Conservation (phyloP, 1,284 basidiomycete species). For the Trichosporon sp. region DNA sequence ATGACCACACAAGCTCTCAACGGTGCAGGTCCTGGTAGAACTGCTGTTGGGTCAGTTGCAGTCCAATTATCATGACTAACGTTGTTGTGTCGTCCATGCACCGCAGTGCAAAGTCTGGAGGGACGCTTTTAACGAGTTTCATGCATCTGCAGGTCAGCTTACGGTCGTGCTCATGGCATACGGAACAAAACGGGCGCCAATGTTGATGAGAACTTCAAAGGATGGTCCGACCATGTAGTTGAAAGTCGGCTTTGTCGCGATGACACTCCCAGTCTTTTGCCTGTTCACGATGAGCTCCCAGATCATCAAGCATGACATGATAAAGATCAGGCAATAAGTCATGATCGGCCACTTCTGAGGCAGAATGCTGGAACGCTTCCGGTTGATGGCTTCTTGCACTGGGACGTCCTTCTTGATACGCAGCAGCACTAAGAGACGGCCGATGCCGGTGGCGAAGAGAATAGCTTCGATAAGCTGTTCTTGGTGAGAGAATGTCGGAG, state of each 20-base stretch:
- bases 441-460: constrained; percentile 46
- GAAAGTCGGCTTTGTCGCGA: constrained; percentile 77
- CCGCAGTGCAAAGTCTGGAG: constrained; percentile 65
- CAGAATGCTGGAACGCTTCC: constrained; percentile 79
- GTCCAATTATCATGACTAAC: constrained; percentile 28
- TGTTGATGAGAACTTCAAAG: constrained; percentile 76
- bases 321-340: constrained; percentile 57
- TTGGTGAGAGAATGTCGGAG: neutral
- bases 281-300: constrained; percentile 76
- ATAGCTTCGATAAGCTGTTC: constrained; percentile 19
- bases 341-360: constrained; percentile 75
- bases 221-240: constrained; percentile 93
- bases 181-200: constrained; percentile 85
- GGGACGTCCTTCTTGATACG: constrained; percentile 58
- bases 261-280: constrained; percentile 71
- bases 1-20: constrained; percentile 85
- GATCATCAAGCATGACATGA: constrained; percentile 70
- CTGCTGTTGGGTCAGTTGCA: constrained; percentile 61
- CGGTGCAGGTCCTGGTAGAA: constrained; percentile 67
- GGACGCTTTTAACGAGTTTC: constrained; percentile 62
- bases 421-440: constrained; percentile 43
- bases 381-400: constrained; percentile 77
- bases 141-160: constrained; percentile 37
- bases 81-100: constrained; percentile 62
- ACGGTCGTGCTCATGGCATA: constrained; percentile 13